Conservation (phyloP, 495 filamentous ascomycete species). For the Lentithecium fluviatile region DNA sequence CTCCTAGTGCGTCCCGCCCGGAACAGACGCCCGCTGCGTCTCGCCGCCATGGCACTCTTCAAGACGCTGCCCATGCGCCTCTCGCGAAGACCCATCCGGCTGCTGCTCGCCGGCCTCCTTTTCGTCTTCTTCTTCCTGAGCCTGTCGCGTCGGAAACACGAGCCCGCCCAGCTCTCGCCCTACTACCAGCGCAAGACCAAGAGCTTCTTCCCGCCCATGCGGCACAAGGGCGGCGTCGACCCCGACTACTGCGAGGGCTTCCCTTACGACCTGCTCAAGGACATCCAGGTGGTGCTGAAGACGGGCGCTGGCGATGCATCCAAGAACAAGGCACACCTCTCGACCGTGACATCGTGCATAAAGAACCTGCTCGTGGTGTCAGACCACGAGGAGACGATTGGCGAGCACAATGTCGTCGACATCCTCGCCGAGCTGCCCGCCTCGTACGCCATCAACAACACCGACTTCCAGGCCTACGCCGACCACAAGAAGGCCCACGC, state of each 20-base stretch:
- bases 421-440: slow-evolving; percentile 44
- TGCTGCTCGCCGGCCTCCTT: slow-evolving; percentile 20
- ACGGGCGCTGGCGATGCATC: slow-evolving; percentile 43
- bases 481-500: slow-evolving; percentile 35
- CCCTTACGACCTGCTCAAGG: slow-evolving; percentile 39
- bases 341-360: slow-evolving; percentile 46
- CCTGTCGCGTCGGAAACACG: slow-evolving; percentile 2
- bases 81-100: slow-evolving; percentile 13
- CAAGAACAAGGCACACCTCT: slow-evolving; percentile 40
- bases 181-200: slow-evolving; percentile 13
- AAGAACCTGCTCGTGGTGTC: slow-evolving; percentile 50
- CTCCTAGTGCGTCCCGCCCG: neutral
- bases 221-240: neutral
- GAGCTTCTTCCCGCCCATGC: slow-evolving; percentile 28
- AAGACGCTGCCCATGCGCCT: slow-evolving; percentile 10
- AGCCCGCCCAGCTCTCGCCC: neutral
- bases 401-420: slow-evolving; percentile 44
- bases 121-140: slow-evolving; percentile 19
- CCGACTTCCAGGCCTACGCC: slow-evolving; percentile 48
- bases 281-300: slow-evolving; percentile 48
- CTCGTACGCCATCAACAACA: slow-evolving; percentile 39
- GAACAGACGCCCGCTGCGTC: neutral
- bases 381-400: slow-evolving; percentile 48
- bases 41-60: slow-evolving; percentile 6
- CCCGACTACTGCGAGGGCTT: slow-evolving; percentile 42